Percentiles rank a stretch among this genome's conserved stretches.
Conservation (phyloP, 139 green algal genomes). For the Closterium sp. region DNA sequence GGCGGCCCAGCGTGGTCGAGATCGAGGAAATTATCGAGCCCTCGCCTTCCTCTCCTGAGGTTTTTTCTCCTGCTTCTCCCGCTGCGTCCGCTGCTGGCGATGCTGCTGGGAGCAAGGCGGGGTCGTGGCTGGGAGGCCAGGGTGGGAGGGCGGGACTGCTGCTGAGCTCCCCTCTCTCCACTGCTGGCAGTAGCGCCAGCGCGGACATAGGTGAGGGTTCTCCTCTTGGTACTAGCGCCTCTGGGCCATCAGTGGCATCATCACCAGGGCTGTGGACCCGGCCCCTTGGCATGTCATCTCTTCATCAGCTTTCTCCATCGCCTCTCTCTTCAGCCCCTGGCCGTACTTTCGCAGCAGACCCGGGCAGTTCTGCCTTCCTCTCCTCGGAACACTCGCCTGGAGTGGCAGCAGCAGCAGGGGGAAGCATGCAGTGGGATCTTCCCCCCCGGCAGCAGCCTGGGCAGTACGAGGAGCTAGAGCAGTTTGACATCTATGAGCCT, state of each 20-base stretch:
- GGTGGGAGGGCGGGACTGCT: background rate
- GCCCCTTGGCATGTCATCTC: background rate
- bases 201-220: background rate
- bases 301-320: background rate
- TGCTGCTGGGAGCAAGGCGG: background rate
- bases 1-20: background rate
- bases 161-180: background rate
- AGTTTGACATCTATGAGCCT: background rate
- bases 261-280: background rate
- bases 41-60: background rate
- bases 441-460: too few species aligned
- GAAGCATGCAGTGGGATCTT: background rate
- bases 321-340: background rate
- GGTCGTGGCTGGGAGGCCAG: too few species aligned
- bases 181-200: background rate
- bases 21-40: background rate
- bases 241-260: background rate
- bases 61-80: background rate
- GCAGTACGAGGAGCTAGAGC: too few species aligned
- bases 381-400: too few species aligned
- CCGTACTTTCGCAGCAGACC: background rate
- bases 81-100: background rate
- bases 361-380: too few species aligned
- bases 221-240: background rate
- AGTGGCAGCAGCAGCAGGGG: background rate